A percentile compares a stretch with the other conserved stretches of the same genome.
phyloP scores from a whole-genome alignment of 83 land plant genomes.

The Picea abies region DNA sequence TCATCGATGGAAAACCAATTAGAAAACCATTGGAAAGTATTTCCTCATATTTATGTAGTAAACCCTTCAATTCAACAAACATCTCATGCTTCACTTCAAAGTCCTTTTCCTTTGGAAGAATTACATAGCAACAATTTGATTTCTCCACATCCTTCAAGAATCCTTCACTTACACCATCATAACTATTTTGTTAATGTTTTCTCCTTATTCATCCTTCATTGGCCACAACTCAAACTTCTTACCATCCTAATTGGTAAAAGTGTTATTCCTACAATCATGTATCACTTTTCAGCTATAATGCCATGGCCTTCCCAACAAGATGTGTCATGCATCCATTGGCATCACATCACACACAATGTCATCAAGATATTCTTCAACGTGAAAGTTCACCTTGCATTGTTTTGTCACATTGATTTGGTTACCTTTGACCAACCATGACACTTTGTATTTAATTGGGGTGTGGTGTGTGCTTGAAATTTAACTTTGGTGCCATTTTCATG shows the following conservation, averaged over 20 bases:
- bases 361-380: not conserved
- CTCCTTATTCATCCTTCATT: not conserved
- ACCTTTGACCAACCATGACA: not conserved
- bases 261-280: not conserved
- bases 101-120: not conserved
- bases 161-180: not conserved
- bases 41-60: not conserved
- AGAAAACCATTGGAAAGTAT: not conserved
- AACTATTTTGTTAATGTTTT: not conserved
- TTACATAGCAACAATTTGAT: not conserved
- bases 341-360: not conserved
- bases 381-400: not conserved
- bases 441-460: too few relatives aligned
- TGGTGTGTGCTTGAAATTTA: too few relatives aligned
- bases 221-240: not conserved
- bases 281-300: not conserved
- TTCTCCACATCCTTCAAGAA: not conserved
- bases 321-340: not conserved
- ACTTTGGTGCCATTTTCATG: too few relatives aligned
- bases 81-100: too few relatives aligned
- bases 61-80: not conserved
- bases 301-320: too few relatives aligned
- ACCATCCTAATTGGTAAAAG: too few relatives aligned
- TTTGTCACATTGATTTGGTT: not conserved
- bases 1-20: not conserved